These are phyloP conservation scores for Tolypocladium amazonense DNA, from an alignment of 2,329 filamentous ascomycete species.

Conservation along the genomic window DNA sequence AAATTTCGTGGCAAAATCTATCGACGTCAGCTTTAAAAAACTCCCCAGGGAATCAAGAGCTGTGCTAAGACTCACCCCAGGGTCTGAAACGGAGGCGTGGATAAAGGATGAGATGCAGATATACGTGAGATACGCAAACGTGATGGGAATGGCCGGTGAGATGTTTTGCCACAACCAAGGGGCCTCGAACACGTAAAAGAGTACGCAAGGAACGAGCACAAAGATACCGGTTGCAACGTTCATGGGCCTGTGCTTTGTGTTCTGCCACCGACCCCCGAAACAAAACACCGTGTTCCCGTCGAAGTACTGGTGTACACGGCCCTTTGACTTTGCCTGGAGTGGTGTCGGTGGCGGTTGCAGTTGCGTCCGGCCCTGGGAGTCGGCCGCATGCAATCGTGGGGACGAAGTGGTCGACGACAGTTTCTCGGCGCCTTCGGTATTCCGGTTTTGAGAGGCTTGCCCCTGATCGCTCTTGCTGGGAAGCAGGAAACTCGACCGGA, in stretches of 20 bases:
- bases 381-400: constrained; percentile 47
- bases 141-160: constrained; percentile 77
- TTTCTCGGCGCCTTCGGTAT: constrained; percentile 64
- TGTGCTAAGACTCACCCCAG: constrained; percentile 57
- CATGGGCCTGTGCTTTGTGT: constrained; percentile 76
- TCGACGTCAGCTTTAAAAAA: constrained; percentile 1
- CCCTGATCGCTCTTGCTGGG: constrained; percentile 42
- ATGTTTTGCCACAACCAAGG: constrained; percentile 79
- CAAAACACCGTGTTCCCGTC: constrained; percentile 89
- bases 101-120: constrained; percentile 88
- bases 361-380: constrained; percentile 18
- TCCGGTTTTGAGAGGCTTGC: constrained; percentile 39
- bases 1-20: constrained; percentile 89
- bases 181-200: constrained; percentile 82
- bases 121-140: constrained; percentile 86
- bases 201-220: constrained; percentile 63
- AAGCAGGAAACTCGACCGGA: constrained; percentile 64
- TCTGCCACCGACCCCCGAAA: constrained; percentile 75
- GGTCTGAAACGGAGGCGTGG: constrained; percentile 85
- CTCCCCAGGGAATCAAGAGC: not conserved
- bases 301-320: constrained; percentile 82
- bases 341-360: constrained; percentile 20
- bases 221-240: constrained; percentile 79
- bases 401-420: constrained; percentile 73
- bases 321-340: constrained; percentile 27